Evolutionary conservation across 495 filamentous ascomycete genomes (phyloP), one percentile per base, ranked within the genome.

Genomic region (Lasiosphaeris hirsuta): DNA sequence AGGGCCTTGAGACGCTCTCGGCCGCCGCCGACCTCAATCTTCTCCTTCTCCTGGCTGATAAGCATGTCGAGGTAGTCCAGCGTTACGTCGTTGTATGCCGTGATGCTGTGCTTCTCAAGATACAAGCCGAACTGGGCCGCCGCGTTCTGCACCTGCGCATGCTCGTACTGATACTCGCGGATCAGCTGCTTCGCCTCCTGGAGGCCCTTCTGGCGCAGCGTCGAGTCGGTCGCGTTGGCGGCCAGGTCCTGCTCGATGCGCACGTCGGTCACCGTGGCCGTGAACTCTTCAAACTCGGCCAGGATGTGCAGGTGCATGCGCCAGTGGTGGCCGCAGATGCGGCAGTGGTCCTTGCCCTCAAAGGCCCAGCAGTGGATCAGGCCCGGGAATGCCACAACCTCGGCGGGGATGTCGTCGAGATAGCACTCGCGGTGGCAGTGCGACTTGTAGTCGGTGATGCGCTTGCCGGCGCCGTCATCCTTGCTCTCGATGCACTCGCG

Each of bases 21-120:
- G 41, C 54, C 64, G 52, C 46, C 30, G 0, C 33, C 37, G 4
- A 47, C 44, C 1, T 49, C 33, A 18, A 58, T 41, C 17, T 52
- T 59, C 3, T 37, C 41, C 38, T 46, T 4, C 46, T 67, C 61
- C 2, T 67, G 40, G 19, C 57, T 50, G 36, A 76, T 75, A 0
- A 75, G 46, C 44, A 57, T 48, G 45, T 74, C 70, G 19, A 77
- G 63, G 56, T 77, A 77, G 1, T 57, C 73, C 3, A 73, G 9
- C 10, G 64, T 75, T 1, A 69, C 68, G 51, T 78, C 73, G 42
- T 78, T 78, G 62, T 68, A 70, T 2, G 63, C 47, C 0, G 69
- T 63, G 47, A 78, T 70, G 1, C 65, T 66, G 45, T 75, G 57
- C 19, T 71, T 63, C 54, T 64, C 70, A 6, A 78, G 51, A 57